Base-by-base conservation (phyloP, 805 yeast genomes). In the Suhomyces sp. region DNA sequence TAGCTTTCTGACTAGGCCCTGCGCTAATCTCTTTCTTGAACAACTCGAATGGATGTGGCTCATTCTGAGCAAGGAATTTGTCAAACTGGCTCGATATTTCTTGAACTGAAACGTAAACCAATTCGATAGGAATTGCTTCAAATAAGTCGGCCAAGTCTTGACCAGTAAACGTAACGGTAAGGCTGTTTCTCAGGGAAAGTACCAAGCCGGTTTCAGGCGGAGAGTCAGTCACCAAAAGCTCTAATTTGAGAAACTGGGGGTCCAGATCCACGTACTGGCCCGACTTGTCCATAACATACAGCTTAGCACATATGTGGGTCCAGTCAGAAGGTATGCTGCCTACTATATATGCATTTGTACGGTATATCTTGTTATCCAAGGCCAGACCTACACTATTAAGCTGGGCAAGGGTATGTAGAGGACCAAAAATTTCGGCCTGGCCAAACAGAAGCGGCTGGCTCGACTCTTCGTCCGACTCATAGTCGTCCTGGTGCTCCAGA, bases 321-420 rank as follows among this genome's bases (percentile, higher is more conserved):
- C 65, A 59, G 49, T 69, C 66, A 1, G 45, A 49, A 0, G 76
- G 76, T 4, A 60, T 53, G 9, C 57, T 46, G 2, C 65, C 71
- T 2, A 59, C 63, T 2, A 71, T 41, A 21, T 48, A 52, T 2
- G 64, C 71, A 4, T 49, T 43, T 3, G 60, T 59, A 10, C 46
- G 49, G 54, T 60, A 68, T 1, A 61, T 45, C 20, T 44, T 47
- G 41, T 50, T 41, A 9, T 41, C 29, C 50, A 13, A 51, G 54
- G 17, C 21, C n/a, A 12, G 13, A 1, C 31, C 21, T 6, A 44
- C 9, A 24, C 12, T 35, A 10, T 33, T 46, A 13, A 44, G 33
- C 31, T 44, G 35, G 15, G 41, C 29, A 45, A 37, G 40, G 12
- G 44, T 48, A 31, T 31, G 48, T 6, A 15, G n/a, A 21, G 33